Base-by-base conservation (phyloP, 2,329 filamentous ascomycete species). In the Cercospora citrullina region DNA sequence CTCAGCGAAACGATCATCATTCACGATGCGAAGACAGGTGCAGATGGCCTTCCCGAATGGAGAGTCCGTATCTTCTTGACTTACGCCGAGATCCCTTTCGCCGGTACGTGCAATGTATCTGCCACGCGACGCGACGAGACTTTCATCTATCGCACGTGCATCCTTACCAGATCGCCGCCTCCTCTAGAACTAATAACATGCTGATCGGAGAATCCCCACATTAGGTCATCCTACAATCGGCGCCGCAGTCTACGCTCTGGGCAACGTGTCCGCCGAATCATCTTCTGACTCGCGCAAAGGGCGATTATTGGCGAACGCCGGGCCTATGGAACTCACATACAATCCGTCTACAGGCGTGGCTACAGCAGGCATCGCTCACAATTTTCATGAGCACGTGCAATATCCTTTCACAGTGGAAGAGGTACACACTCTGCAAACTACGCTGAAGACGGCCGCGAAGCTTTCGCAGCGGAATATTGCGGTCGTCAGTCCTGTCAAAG, bases 301-400 rank as follows among this genome's bases (percentile, higher is more conserved):
- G 9, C 74, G 69, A 7, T 79, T 84, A 65, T 73, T 80, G 5
- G 79, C 79, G 69, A 84, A 79, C 76, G 82, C 77, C 68, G 84
- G 84, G 2, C 74, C 75, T 1, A 83, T 86, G 9, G 74, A 75
- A 12, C 57, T 77, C 16, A 73, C 75, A 9, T 75, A 82, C 63
- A 75, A 77, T 14, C 61, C 45, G 21, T 72, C 73, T 8, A 79
- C 77, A 23, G 76, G 76, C 42, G 76, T 82, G n/a, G 86, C 89
- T 5, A 84, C 83, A 62, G 90, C 90, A 16, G 79, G 79, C 4
- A 89, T 94, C 70, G 90, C 91, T 36, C 89, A 92, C 76, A 82
- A 90, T 69, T 83, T 90, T 70, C 90, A 87, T 73, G 74, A 88
- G 65, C 91, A 93, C 78, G 72, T 72, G 28, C 68, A 75, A 26